Base-by-base conservation (phyloP, 768 basidiomycete species). In the Termitomyces sp. region DNA sequence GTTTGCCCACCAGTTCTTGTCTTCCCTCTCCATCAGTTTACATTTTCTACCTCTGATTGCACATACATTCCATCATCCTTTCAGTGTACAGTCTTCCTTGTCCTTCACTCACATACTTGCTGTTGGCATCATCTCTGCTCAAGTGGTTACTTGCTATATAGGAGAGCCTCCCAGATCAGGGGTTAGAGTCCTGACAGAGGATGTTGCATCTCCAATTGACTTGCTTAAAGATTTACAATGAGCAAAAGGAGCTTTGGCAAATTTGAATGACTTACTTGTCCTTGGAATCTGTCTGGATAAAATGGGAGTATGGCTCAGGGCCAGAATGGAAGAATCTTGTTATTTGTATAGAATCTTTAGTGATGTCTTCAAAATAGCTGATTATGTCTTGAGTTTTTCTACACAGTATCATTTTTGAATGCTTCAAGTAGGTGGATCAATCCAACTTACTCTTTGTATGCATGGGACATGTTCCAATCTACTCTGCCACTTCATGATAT, bases 261-360 rank as follows among this genome's bases (percentile, higher is more conserved):
- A 36, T 6, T 12, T 22, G 9, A 32, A n/a, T 42, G 3, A 69
- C 74, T 58, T 58, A 77, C 77, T 72, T 70, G 22, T 67, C 65
- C 42, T 79, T 77, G 45, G 74, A 76, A 44, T 80, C 77, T 43
- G 73, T 76, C 64, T 80, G 79, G 35, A 87, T 68, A 61, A 71
- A 80, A 64, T 94, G 90, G 13, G 85, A 86, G 67, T 84, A 87
- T 0, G 93, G 92, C 64, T 94, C 92, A 0, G 88, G 78, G 2
- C 95, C 95, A 2, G 94, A 90, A 69, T 98, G 97, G 72, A 98
- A 99, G 75, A 98, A 96, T 5, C 89, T 83, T 0, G 96, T 98
- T 74, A 85, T 84, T 66, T 91, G 86, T 57, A 98, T 87, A 1
- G 88, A 88, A 67, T 97, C 93, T 68, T 98, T 94, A 0, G 95